Percentiles rank a stretch among this genome's conserved stretches.
phyloP scores from a whole-genome alignment of 495 filamentous ascomycete species.

The Rostrohypoxylon terebratum region DNA sequence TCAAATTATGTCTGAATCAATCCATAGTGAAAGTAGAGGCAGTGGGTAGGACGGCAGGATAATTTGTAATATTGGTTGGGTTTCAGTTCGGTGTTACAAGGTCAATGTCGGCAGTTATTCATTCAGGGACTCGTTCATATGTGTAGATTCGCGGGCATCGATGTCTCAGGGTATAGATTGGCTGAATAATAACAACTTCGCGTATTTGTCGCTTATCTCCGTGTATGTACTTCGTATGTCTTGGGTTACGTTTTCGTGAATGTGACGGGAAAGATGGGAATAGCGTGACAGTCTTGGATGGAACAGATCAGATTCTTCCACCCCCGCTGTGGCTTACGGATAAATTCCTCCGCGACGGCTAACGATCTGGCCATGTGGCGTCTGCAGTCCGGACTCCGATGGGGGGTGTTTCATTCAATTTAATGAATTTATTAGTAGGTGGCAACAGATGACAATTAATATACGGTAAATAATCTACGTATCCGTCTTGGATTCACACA shows the following conservation, averaged over 20 bases:
- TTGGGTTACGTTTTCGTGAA: background rate
- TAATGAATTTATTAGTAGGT: background rate
- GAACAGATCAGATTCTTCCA: background rate
- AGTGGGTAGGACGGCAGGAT: background rate
- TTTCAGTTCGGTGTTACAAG: background rate
- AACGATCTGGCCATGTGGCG: background rate
- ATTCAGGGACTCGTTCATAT: background rate
- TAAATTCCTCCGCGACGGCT: background rate
- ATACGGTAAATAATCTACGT: background rate
- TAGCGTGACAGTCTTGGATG: background rate
- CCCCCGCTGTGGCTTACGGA: background rate
- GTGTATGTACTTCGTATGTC: background rate
- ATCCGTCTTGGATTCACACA: no score
- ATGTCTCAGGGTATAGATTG: background rate
- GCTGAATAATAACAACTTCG: no score
- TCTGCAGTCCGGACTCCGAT: background rate
- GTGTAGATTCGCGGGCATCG: background rate
- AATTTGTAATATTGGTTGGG: background rate
- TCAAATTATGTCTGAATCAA: background rate
- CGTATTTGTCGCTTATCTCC: background rate
- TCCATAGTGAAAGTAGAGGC: background rate
- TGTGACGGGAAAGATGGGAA: background rate
- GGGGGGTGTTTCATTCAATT: background rate
- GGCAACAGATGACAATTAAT: background rate
- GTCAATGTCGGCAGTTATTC: background rate